phyloP scores from a whole-genome alignment of 768 basidiomycete genomes.

The Pleurotus giganteus region DNA sequence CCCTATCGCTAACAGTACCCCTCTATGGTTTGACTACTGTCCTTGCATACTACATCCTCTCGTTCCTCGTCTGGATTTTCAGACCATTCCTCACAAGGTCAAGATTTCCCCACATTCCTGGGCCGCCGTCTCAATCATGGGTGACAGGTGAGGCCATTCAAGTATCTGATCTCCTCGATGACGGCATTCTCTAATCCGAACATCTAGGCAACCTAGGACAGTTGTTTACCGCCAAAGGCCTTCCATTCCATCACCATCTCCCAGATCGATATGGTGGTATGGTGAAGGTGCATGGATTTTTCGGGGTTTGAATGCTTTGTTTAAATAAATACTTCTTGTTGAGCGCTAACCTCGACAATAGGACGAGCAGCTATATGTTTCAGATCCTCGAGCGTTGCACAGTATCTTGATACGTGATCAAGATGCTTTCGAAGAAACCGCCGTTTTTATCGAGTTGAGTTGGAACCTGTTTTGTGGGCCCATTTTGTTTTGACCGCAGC shows the following conservation, averaged over 20 bases:
- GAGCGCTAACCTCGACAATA: slow-evolving; percentile 15
- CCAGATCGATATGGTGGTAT: slow-evolving; percentile 40
- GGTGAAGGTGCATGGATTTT: slow-evolving; percentile 44
- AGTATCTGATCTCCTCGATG: not conserved
- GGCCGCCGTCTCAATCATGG: slow-evolving; percentile 32
- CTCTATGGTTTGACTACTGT: no score
- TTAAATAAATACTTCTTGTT: not conserved
- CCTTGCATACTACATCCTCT: not conserved
- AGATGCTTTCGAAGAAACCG: slow-evolving; percentile 44
- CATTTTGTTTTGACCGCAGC: not conserved
- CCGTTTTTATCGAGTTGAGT: slow-evolving; percentile 39
- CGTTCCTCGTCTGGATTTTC: not conserved
- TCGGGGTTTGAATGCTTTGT: slow-evolving; percentile 33
- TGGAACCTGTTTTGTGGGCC: not conserved
- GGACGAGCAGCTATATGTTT: slow-evolving; percentile 49
- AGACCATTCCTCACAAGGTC: slow-evolving; percentile 9
- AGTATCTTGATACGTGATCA: slow-evolving; percentile 48
- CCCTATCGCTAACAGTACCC: no score
- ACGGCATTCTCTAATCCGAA: not conserved
- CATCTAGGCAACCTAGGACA: slow-evolving; percentile 39
- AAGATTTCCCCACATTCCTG: slow-evolving; percentile 28
- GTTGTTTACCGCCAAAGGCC: slow-evolving; percentile 40
- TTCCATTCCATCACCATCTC: slow-evolving; percentile 37
- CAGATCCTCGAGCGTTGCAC: slow-evolving; percentile 47
- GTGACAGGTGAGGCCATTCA: slow-evolving; percentile 24